phyloP scores from a whole-genome alignment of 176 grass and related monocot genomes.

The Oropetium thomaeum region DNA sequence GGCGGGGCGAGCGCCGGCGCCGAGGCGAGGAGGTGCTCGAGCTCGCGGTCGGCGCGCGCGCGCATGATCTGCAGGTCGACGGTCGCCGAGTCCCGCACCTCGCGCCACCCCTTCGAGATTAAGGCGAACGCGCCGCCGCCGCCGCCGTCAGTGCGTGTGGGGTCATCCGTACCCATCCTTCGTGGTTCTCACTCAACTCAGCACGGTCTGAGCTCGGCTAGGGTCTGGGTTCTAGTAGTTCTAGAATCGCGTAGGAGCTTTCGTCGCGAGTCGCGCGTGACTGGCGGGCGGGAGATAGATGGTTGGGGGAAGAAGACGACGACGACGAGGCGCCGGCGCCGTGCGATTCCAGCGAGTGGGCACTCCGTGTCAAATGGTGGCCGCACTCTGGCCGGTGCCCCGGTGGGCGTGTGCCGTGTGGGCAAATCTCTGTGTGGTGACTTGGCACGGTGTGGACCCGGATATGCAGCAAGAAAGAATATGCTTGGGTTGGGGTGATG shows the following conservation, averaged over 20 bases:
- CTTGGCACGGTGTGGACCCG: conserved; percentile 24
- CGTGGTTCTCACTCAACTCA: no score
- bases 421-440: conserved; percentile 18
- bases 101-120: conserved; percentile 82
- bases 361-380: background rate
- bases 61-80: conserved; percentile 67
- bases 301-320: background rate
- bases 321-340: background rate
- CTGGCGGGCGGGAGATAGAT: conserved; percentile 20
- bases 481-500: no score
- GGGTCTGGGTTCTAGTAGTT: conserved; percentile 36
- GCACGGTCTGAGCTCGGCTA: background rate
- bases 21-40: conserved; percentile 51
- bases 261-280: background rate
- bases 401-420: no score
- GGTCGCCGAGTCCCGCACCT: conserved; percentile 65
- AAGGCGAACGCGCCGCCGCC: conserved; percentile 48
- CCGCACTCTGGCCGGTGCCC: conserved; percentile 13
- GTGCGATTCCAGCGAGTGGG: background rate
- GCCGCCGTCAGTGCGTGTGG: background rate
- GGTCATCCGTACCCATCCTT: background rate
- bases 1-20: conserved; percentile 25
- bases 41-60: conserved; percentile 66
- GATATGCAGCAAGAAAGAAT: no score
- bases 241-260: conserved; percentile 29